phyloP scores from a whole-genome alignment of 1,284 basidiomycete species.

The Heliocybe sulcata region DNA sequence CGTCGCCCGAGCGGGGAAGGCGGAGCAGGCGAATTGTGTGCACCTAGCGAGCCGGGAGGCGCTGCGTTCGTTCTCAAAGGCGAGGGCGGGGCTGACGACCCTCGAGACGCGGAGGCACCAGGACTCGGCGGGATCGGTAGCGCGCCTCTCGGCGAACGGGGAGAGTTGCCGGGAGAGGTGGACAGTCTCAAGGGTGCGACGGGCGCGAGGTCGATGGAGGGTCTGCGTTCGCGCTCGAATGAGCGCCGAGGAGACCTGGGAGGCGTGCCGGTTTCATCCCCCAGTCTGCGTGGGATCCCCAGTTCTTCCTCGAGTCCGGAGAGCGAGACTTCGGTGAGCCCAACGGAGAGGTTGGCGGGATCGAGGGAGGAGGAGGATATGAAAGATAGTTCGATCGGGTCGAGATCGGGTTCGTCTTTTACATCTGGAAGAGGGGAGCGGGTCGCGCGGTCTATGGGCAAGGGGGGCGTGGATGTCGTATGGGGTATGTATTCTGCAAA shows the following conservation, averaged over 20 bases:
- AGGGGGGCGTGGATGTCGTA: background rate
- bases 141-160: conserved; percentile 8
- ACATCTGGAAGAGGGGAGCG: conserved; percentile 8
- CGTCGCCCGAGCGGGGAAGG: conserved; percentile 1
- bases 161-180: conserved; percentile 10
- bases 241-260: no score
- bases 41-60: background rate
- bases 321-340: conserved; percentile 20
- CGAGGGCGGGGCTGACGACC: background rate
- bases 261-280: no score
- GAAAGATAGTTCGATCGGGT: conserved; percentile 30
- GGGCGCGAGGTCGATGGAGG: conserved; percentile 6
- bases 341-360: conserved; percentile 22
- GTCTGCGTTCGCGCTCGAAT: conserved; percentile 4
- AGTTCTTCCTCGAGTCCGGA: conserved; percentile 19
- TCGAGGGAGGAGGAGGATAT: conserved; percentile 25
- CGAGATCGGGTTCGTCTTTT: conserved; percentile 22
- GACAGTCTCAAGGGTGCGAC: conserved; percentile 8
- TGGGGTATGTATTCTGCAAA: background rate
- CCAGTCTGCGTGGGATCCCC: no score
- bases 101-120: conserved; percentile 6
- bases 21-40: background rate
- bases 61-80: background rate
- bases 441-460: background rate
- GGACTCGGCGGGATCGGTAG: conserved; percentile 4